A percentile compares a stretch with the other conserved stretches of the same genome.
phyloP scores from a whole-genome alignment of 495 filamentous ascomycete genomes.

The Pyrenula massariospora region DNA sequence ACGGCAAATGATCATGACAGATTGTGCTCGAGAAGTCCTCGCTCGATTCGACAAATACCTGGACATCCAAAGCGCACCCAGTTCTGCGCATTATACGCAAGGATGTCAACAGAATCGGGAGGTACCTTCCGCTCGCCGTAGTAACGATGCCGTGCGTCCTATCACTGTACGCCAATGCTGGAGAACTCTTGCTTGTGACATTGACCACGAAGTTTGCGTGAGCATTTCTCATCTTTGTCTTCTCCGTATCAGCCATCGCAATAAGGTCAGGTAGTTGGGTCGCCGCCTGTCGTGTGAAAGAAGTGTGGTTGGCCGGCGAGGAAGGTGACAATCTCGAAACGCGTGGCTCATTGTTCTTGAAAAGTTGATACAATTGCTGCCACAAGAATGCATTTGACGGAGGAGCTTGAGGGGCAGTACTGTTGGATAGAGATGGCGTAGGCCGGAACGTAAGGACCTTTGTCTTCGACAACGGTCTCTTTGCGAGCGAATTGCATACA shows the following conservation, averaged over 20 bases:
- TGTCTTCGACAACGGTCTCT: background rate
- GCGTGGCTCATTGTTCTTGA: background rate
- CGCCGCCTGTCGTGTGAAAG: background rate
- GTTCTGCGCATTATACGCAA: conserved; percentile 46
- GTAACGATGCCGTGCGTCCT: conserved; percentile 45
- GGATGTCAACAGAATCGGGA: conserved; percentile 36
- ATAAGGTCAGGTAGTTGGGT: background rate
- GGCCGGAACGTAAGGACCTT: background rate
- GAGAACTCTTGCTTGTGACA: conserved; percentile 15
- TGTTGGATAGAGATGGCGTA: background rate
- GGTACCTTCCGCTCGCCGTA: conserved; percentile 30
- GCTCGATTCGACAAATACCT: conserved; percentile 42
- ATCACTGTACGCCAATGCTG: conserved; percentile 19
- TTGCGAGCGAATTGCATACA: background rate
- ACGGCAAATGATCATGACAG: conserved; percentile 38
- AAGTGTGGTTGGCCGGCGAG: background rate
- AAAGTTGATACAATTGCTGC: background rate
- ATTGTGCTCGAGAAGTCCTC: conserved; percentile 37
- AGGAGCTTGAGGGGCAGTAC: background rate
- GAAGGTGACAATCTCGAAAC: background rate
- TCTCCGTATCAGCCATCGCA: background rate
- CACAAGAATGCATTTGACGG: background rate
- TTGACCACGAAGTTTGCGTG: conserved; percentile 32
- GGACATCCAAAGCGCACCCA: conserved; percentile 43
- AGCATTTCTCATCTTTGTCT: conserved; percentile 20